Conservation (phyloP, 495 filamentous ascomycete species). For the Penicillium roqueforti region DNA sequence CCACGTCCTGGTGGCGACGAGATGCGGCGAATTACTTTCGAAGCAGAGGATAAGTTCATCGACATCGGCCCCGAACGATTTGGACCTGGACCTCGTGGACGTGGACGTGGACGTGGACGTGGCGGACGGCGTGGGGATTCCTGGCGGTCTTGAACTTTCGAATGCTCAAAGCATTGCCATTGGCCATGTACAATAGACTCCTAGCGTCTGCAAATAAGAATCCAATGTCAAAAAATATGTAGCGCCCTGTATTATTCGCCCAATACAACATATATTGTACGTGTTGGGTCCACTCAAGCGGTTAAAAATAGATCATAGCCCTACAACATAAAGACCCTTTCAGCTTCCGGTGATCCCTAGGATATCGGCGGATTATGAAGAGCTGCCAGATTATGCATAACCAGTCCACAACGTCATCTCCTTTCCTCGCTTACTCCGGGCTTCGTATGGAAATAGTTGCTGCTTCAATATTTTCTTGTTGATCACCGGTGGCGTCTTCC, state of each 20-base stretch:
- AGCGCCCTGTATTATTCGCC: no score
- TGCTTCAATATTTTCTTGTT: background rate
- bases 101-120: slow-evolving; percentile 35
- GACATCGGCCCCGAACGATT: slow-evolving; percentile 64
- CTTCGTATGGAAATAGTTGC: no score
- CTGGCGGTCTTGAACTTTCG: slow-evolving; percentile 2
- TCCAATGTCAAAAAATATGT: background rate
- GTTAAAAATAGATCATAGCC: slow-evolving; percentile 3
- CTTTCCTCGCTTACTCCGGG: background rate
- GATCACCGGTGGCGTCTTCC: slow-evolving; percentile 5
- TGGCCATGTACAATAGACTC: slow-evolving; percentile 1
- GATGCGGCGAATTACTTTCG: slow-evolving; percentile 73
- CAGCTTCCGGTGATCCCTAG: background rate
- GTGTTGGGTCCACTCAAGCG: background rate
- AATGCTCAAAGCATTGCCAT: background rate
- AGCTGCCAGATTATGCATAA: background rate
- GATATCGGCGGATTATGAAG: background rate
- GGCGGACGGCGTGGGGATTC: slow-evolving; percentile 25
- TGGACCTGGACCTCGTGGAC: slow-evolving; percentile 38
- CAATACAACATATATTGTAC: no score
- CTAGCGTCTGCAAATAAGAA: background rate
- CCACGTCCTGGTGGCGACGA: slow-evolving; percentile 53
- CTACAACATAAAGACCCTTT: slow-evolving; percentile 6
- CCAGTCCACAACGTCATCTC: background rate
- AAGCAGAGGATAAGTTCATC: slow-evolving; percentile 64